phyloP scores from a whole-genome alignment of 768 basidiomycete genomes.

The Rhizopogon vinicolor region DNA sequence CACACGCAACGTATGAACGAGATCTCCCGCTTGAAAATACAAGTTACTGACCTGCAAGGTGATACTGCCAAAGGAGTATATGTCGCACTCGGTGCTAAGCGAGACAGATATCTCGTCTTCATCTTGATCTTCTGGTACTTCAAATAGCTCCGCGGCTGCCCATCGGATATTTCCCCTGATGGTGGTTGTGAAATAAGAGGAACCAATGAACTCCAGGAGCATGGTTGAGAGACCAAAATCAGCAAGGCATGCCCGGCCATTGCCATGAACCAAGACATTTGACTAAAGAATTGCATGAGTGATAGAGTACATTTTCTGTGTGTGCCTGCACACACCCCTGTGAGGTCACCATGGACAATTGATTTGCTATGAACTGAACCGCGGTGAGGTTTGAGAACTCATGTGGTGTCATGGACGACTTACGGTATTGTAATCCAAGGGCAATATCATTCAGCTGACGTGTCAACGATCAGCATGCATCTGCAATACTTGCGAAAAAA shows the following conservation, averaged over 20 bases:
- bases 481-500: background rate
- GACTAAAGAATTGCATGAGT: no score
- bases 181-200: no score
- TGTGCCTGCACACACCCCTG: no score
- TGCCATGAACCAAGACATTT: no score
- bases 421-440: slow-evolving; percentile 34
- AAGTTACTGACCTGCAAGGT: slow-evolving; percentile 10
- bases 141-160: no score
- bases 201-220: no score
- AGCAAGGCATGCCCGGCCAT: no score
- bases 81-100: slow-evolving; percentile 29
- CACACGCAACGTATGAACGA: background rate
- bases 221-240: no score
- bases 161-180: no score
- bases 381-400: background rate
- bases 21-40: slow-evolving; percentile 21
- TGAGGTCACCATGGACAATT: no score
- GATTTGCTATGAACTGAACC: no score
- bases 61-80: slow-evolving; percentile 42
- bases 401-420: slow-evolving; percentile 5
- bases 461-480: background rate
- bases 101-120: background rate
- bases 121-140: background rate
- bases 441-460: slow-evolving; percentile 34
- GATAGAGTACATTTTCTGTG: no score